Conservation (phyloP, 768 basidiomycete species). For the Phlegmacium glaucopus region DNA sequence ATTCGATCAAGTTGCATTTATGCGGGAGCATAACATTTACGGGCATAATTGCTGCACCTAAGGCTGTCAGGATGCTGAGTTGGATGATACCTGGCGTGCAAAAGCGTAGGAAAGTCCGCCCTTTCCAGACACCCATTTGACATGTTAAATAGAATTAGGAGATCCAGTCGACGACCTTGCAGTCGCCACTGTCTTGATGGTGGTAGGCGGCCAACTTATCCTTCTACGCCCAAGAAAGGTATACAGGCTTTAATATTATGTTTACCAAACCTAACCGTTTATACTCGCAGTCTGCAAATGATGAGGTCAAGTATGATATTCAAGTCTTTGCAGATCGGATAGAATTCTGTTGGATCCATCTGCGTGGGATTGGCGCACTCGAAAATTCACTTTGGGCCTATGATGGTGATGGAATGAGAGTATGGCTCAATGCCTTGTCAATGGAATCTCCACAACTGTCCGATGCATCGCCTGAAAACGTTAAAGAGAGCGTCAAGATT, state of each 20-base stretch:
- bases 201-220: constrained; percentile 89
- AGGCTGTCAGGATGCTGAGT: constrained; percentile 83
- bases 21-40: constrained; percentile 95
- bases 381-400: constrained; percentile 99
- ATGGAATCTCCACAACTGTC: constrained; percentile 59
- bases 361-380: constrained; percentile 86
- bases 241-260: constrained; percentile 5
- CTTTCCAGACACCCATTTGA: constrained; percentile 6
- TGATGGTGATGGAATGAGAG: constrained; percentile 82
- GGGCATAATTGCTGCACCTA: constrained; percentile 83
- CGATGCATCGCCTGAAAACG: constrained; percentile 41
- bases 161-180: constrained; percentile 92
- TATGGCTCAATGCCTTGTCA: constrained; percentile 94
- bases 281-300: constrained; percentile 59
- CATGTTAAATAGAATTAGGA: constrained; percentile 67
- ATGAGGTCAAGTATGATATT: constrained; percentile 96
- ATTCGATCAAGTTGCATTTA: constrained; percentile 79
- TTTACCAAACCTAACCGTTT: not conserved
- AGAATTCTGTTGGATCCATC: constrained; percentile 98
- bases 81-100: constrained; percentile 96
- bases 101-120: constrained; percentile 61
- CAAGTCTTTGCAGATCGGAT: constrained; percentile 96
- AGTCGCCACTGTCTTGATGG: constrained; percentile 93
- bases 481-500: constrained; percentile 93
- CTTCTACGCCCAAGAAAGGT: constrained; percentile 88